Conservation (phyloP, 768 basidiomycete genomes). For the Leucogyrophana mollusca region DNA sequence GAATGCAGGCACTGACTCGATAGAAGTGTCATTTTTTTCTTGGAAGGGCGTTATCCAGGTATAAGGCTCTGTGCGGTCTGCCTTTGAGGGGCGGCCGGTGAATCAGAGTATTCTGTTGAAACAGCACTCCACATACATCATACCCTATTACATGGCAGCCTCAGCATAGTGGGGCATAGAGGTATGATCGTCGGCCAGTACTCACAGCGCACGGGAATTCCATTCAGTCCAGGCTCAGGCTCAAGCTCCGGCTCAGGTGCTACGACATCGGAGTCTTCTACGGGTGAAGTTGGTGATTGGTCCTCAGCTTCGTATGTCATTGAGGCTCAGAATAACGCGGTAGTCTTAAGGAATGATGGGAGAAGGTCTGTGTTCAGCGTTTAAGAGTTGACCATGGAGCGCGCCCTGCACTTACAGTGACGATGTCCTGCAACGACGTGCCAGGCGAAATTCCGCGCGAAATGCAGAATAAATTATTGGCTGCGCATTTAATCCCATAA, state of each 20-base stretch:
- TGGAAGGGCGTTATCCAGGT: slow-evolving; percentile 83
- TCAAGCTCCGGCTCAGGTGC: slow-evolving; percentile 51
- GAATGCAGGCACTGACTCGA: slow-evolving; percentile 55
- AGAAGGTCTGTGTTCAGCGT: too few species aligned
- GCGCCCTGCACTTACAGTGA: too few species aligned
- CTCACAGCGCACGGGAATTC: slow-evolving; percentile 80
- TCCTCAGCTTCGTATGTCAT: slow-evolving; percentile 8
- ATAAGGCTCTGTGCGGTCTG: slow-evolving; percentile 80
- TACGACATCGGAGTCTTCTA: slow-evolving; percentile 62
- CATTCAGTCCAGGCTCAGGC: slow-evolving; percentile 72
- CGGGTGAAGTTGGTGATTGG: slow-evolving; percentile 37
- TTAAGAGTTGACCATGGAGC: too few species aligned
- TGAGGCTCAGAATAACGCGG: too few species aligned
- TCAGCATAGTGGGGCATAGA: neutral
- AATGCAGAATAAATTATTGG: too few species aligned
- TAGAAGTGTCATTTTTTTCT: slow-evolving; percentile 76
- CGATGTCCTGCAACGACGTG: too few species aligned
- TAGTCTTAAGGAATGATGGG: too few species aligned
- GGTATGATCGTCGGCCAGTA: slow-evolving; percentile 11
- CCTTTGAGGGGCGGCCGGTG: slow-evolving; percentile 41
- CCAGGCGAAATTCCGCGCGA: too few species aligned
- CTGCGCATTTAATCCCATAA: too few species aligned
- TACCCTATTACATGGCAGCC: slow-evolving; percentile 54
- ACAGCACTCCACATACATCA: slow-evolving; percentile 57
- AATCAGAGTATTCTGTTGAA: slow-evolving; percentile 12